A percentile compares a stretch with the other conserved stretches of the same genome.
phyloP scores from a whole-genome alignment of 176 grass and related monocot species.

The Aechmea fasciata region DNA sequence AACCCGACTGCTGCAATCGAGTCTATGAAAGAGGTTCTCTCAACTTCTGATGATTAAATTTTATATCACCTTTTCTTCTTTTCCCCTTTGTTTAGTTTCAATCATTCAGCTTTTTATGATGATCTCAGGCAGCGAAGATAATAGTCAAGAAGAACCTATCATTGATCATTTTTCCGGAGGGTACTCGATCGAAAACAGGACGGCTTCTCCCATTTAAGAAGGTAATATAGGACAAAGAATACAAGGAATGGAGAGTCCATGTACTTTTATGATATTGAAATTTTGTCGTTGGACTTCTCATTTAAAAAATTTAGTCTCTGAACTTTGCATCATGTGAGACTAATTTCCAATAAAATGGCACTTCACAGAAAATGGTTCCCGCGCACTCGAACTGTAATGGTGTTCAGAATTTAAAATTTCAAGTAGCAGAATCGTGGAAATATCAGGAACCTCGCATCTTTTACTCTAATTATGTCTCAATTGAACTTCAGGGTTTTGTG shows the following conservation, averaged over 20 bases:
- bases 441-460: no score
- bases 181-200: slow-evolving; percentile 36
- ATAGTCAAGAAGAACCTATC: slow-evolving; percentile 39
- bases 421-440: no score
- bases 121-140: slow-evolving; percentile 8
- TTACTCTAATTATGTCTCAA: not conserved
- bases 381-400: no score
- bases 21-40: slow-evolving; percentile 37
- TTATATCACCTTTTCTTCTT: not conserved
- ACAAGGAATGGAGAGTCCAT: no score
- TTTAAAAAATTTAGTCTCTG: no score
- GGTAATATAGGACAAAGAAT: not conserved
- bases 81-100: not conserved
- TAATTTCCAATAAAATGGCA: no score
- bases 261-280: no score
- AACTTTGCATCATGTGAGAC: no score
- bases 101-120: not conserved
- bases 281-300: no score
- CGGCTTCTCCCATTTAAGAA: slow-evolving; percentile 57
- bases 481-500: slow-evolving; percentile 31
- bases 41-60: not conserved
- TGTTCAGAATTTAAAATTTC: no score
- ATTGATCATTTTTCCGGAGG: slow-evolving; percentile 47
- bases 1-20: slow-evolving; percentile 35
- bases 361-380: no score